phyloP scores from a whole-genome alignment of 2,329 filamentous ascomycete species.

The Trichoderma afroharzianum region DNA sequence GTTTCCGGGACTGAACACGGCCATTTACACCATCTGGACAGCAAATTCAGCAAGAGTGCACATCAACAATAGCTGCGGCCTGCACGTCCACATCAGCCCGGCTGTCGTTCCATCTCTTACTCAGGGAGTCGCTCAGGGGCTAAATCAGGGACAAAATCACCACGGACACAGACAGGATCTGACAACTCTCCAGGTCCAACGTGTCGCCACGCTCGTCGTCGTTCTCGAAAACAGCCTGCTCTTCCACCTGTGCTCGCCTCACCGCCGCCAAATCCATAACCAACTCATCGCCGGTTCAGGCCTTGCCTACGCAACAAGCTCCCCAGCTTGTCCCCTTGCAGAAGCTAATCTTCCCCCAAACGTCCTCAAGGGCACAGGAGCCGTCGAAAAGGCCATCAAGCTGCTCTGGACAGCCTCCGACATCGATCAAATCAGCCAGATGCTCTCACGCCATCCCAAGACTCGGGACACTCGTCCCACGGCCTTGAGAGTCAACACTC shows the following conservation, averaged over 20 bases:
- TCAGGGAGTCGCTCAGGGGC: background rate
- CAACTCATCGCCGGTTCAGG: background rate
- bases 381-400: background rate
- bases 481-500: background rate
- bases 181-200: slow-evolving; percentile 70
- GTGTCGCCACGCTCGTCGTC: slow-evolving; percentile 67
- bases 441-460: background rate
- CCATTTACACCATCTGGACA: slow-evolving; percentile 1
- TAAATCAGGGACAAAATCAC: background rate
- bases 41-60: background rate
- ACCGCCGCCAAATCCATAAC: background rate
- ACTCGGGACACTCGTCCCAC: background rate
- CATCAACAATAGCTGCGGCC: slow-evolving; percentile 13
- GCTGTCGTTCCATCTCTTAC: background rate
- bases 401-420: background rate
- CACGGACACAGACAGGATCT: background rate
- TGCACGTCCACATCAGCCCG: slow-evolving; percentile 21
- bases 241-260: slow-evolving; percentile 11
- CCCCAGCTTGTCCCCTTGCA: background rate
- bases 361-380: background rate
- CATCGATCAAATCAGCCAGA: background rate
- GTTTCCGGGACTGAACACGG: slow-evolving; percentile 14
- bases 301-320: background rate
- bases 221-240: slow-evolving; percentile 19
- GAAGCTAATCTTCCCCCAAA: background rate